phyloP scores from a whole-genome alignment of 805 yeast species.

The Metschnikowia corniflorae region DNA sequence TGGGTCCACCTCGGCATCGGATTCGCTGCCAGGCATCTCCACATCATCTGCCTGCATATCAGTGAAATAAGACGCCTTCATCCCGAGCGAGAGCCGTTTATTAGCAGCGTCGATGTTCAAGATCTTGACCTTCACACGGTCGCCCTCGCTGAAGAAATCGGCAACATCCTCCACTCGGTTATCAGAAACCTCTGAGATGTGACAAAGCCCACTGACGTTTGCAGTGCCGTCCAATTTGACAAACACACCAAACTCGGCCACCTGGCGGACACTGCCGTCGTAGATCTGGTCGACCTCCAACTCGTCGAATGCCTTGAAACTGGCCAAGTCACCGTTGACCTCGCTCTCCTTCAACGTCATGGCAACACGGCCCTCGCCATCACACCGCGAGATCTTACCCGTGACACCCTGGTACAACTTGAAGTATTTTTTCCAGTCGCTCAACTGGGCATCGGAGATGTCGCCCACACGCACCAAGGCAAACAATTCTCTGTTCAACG shows the following conservation, averaged over 20 bases:
- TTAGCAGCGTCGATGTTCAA: constrained; percentile 59
- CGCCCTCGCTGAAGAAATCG: constrained; percentile 81
- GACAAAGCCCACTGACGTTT: constrained; percentile 82
- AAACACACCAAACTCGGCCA: constrained; percentile 88
- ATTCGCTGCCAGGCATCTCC: constrained; percentile 5
- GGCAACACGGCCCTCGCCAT: constrained; percentile 60
- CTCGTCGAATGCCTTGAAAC: constrained; percentile 61
- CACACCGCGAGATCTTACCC: constrained; percentile 67
- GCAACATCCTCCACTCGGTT: constrained; percentile 54
- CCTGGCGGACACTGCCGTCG: constrained; percentile 75
- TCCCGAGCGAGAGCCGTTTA: constrained; percentile 79
- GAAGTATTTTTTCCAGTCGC: constrained; percentile 84
- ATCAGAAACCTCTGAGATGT: constrained; percentile 79
- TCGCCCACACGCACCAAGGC: constrained; percentile 82
- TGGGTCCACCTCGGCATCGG: constrained; percentile 16
- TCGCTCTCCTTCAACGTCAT: constrained; percentile 80
- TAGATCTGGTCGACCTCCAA: constrained; percentile 64
- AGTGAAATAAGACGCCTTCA: constrained; percentile 88
- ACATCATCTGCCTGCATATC: constrained; percentile 21
- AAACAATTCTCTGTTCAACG: constrained; percentile 63
- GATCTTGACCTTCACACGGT: constrained; percentile 81
- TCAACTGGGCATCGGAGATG: constrained; percentile 73
- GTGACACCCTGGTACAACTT: constrained; percentile 65
- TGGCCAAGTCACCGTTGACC: constrained; percentile 63
- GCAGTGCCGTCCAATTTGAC: constrained; percentile 73